Conservation (phyloP, 805 yeast genomes). For the Metschnikowia reukaufii region DNA sequence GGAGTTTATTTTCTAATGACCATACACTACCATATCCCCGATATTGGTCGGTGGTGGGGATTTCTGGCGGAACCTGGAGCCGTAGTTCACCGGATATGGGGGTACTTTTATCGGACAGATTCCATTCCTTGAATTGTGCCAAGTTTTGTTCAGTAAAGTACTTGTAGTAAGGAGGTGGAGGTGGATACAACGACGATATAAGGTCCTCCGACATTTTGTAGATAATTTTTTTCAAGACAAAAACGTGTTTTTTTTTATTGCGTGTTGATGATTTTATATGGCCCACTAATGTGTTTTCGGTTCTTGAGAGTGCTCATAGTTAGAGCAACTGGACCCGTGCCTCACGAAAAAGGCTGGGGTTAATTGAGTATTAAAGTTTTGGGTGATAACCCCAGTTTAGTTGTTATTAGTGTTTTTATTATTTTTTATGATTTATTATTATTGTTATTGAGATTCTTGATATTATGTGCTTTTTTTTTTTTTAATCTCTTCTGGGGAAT, state of each 20-base stretch:
- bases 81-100: conserved; percentile 44
- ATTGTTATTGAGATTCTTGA: neutral
- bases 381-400: neutral
- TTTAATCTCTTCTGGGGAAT: too few species aligned
- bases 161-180: conserved; percentile 84
- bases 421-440: too few species aligned
- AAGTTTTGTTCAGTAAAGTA: conserved; percentile 71
- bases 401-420: neutral
- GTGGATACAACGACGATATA: conserved; percentile 80
- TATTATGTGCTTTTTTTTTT: neutral
- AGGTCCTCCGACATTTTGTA: conserved; percentile 29
- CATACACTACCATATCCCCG: conserved; percentile 89
- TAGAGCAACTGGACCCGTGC: neutral
- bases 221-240: neutral
- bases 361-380: neutral
- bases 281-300: too few species aligned
- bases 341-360: neutral
- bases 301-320: neutral
- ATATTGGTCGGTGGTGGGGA: conserved; percentile 65
- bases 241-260: neutral
- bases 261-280: neutral
- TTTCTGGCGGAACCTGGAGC: conserved; percentile 62
- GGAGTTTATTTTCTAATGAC: conserved; percentile 77
- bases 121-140: conserved; percentile 38
- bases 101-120: neutral